Evolutionary conservation across 306 rosid genomes (phyloP).

Genomic region (Cucurbita pepo): DNA sequence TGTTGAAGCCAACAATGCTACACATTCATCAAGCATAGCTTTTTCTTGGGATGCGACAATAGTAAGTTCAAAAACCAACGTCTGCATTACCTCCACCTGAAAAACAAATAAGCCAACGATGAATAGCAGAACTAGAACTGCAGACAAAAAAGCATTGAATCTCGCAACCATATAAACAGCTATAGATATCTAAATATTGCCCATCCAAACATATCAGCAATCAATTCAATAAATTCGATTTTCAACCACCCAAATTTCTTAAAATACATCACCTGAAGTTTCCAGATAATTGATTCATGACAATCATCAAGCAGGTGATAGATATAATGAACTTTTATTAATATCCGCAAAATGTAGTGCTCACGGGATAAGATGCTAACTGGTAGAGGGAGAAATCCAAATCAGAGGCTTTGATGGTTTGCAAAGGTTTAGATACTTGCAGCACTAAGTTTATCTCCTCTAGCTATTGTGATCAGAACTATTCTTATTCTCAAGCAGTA

Average conservation of each 20-base stretch:
- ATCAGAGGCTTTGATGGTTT: not conserved
- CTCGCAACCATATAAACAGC: not conserved
- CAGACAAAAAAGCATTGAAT: not conserved
- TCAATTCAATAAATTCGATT: not conserved
- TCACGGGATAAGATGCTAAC: not conserved
- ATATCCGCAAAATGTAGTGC: not conserved
- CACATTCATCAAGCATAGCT: constrained; percentile 80
- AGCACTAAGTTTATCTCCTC: not conserved
- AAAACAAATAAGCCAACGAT: constrained; percentile 5
- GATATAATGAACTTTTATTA: not conserved
- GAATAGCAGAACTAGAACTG: not conserved
- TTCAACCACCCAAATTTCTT: not conserved
- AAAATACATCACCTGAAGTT: not conserved
- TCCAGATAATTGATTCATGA: not conserved
- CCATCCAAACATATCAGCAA: not conserved
- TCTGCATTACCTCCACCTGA: constrained; percentile 60
- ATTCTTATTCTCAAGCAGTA: not conserved
- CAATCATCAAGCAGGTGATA: not conserved
- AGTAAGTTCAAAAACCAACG: constrained; percentile 71
- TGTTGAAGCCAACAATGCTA: constrained; percentile 49
- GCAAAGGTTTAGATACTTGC: not conserved
- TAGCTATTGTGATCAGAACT: not conserved
- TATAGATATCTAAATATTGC: not conserved
- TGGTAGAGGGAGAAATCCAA: not conserved
- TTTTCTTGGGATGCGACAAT: constrained; percentile 61